Percentiles rank a stretch among this genome's conserved stretches.
phyloP scores from a whole-genome alignment of 306 rosid species.

The Inga laurina region DNA sequence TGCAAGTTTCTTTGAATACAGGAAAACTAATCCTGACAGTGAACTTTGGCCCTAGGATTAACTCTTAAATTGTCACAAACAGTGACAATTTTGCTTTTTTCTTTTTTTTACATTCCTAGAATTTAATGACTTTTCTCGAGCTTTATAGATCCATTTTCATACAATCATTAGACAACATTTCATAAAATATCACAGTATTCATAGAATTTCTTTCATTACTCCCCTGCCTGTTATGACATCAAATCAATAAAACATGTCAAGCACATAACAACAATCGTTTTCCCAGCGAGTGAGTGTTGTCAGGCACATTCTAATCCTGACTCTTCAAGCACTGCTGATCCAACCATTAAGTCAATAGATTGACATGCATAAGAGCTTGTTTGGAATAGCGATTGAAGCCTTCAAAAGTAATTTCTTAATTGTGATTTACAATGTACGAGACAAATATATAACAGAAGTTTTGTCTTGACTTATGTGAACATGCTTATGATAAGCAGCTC shows the following conservation, averaged over 20 bases:
- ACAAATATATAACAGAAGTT: too few species aligned
- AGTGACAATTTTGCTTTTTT: background rate
- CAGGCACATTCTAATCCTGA: slow-evolving; percentile 4
- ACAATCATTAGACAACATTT: background rate
- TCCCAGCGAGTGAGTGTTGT: background rate
- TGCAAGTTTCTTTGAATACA: background rate
- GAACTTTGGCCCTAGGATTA: background rate
- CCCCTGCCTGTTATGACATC: slow-evolving; percentile 1
- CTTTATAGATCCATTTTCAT: slow-evolving; percentile 5
- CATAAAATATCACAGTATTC: background rate
- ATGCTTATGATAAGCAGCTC: too few species aligned
- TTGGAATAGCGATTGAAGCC: too few species aligned
- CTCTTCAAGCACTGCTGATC: background rate
- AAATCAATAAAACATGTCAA: slow-evolving; percentile 8
- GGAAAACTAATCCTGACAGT: background rate
- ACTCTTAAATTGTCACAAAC: too few species aligned
- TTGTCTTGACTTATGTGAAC: too few species aligned
- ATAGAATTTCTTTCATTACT: background rate
- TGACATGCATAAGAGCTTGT: background rate
- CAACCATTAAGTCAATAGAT: background rate
- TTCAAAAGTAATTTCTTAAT: too few species aligned
- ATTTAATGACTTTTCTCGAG: background rate
- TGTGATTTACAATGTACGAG: too few species aligned
- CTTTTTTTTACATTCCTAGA: background rate
- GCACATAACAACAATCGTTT: background rate